Conservation (phyloP, 2,329 filamentous ascomycete genomes). For the Pezizomycotina sp. region DNA sequence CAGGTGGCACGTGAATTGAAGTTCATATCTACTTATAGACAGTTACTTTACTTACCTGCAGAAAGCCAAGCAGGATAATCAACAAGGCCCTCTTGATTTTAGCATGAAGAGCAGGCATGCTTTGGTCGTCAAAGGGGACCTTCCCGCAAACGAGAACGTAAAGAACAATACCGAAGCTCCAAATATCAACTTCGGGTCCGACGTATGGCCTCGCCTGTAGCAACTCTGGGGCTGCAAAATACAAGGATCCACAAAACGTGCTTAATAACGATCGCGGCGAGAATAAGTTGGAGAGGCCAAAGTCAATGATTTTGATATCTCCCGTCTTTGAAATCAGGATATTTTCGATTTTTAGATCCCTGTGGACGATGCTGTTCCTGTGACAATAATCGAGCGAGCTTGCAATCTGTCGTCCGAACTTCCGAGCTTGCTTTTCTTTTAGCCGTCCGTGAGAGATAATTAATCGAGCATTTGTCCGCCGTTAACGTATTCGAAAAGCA, state of each 20-base stretch:
- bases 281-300: slow-evolving; percentile 98
- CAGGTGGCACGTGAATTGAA: neutral
- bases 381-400: slow-evolving; percentile 98
- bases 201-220: slow-evolving; percentile 96
- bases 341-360: slow-evolving; percentile 95
- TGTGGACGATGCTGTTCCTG: slow-evolving; percentile 94
- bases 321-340: slow-evolving; percentile 83
- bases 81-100: slow-evolving; percentile 97
- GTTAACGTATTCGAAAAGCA: slow-evolving; percentile 97
- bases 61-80: slow-evolving; percentile 93
- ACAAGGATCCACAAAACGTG: slow-evolving; percentile 93
- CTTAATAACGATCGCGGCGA: slow-evolving; percentile 98
- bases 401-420: slow-evolving; percentile 98
- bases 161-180: slow-evolving; percentile 87
- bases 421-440: slow-evolving; percentile 78
- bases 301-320: slow-evolving; percentile 98
- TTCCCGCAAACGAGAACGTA: slow-evolving; percentile 68
- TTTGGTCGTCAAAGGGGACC: slow-evolving; percentile 93
- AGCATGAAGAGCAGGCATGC: slow-evolving; percentile 90
- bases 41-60: slow-evolving; percentile 44
- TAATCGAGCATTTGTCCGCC: slow-evolving; percentile 99
- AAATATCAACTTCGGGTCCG: slow-evolving; percentile 93
- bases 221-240: slow-evolving; percentile 94
- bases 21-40: neutral
- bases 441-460: slow-evolving; percentile 88